Base-by-base conservation (phyloP, 805 yeast species). In the Yamadazyma akitaensis region DNA sequence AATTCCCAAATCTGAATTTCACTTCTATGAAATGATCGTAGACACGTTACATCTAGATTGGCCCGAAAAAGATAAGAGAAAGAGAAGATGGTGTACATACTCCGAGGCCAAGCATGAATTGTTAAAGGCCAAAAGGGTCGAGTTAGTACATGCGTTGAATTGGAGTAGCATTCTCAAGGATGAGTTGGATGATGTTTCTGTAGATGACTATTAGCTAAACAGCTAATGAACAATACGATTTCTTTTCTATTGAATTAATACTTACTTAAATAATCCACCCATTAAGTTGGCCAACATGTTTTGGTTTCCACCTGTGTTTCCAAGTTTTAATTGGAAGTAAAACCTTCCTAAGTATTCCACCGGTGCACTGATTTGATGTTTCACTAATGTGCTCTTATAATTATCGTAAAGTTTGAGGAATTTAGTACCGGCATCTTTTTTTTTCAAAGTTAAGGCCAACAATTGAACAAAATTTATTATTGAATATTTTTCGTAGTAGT, bases 1-100 rank as follows among this genome's bases (percentile, higher is more conserved):
- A 37, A 79, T 83, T 5, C 96, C 96, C 2, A 73, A 87, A 51
- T 75, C 91, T n/a, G 96, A 89, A 62, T 92, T 84, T 59, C 94
- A 90, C 61, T 85, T 92, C 61, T 94, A 76, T 63, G 96, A 92
- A 63, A 75, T 92, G 85, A 59, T 62, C 13, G 81, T 85, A 2
- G 75, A 64, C 13, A 68, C 76, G 42, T 69, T 87, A 50, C 75
- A 75, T 37, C 75, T 70, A 1, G 73, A 62, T 19, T 94, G 91
- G 85, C 99, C 99, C 0, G 99, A 94, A 65, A 54, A 62, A 13
- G 45, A 67, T 13, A 67, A 67, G 48, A 75, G 99, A 48, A 69
- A 73, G 28, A 69, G 98, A 44, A 70, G 80, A 48, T 89, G 97
- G 96, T 84, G 86, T 61, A 72, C 78, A 2, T 86, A 79, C 54